Base-by-base conservation (phyloP, 768 basidiomycete genomes). In the Aureoboletus auriporus region DNA sequence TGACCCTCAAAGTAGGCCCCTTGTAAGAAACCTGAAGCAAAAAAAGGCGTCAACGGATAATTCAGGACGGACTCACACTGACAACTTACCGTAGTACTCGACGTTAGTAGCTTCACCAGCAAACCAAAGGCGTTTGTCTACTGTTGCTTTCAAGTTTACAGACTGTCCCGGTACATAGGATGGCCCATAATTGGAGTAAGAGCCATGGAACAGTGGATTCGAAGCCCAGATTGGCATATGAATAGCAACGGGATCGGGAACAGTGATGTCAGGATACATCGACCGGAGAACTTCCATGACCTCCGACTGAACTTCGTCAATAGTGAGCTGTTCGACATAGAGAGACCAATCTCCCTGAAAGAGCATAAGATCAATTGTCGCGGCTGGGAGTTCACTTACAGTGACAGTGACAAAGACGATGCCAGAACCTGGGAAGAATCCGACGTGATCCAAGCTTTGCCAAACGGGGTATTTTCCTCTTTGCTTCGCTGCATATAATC, bases 181-280 rank as follows among this genome's bases (percentile, higher is more conserved):
- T 0, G 85, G 72, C 0, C 83, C 83, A 83, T 83, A 86, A 50
- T 84, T 87, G 23, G 79, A 82, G 54, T 82, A 87, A 4, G 82
- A 79, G 4, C 65, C 66, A 0, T 58, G 52, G 50, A 50, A 67
- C 34, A 77, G 65, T 4, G 76, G 75, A 56, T 85, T 73, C 12
- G 63, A 62, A 38, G 71, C 56, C 86, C 85, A 87, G 4, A 73
- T 65, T 4, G 75, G 74, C 54, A 81, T 76, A 58, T 72, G 71
- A 61, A 87, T 79, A 27, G 74, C 79, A 6, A 69, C 54, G 0
- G 85, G 83, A 4, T 75, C 72, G 7, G 83, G 83, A 9, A 86
- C 70, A 5, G 68, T 69, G 42, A 66, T 65, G 47, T 76, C 67
- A 3, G 79, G 81, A 62, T 71, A 84, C 84, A 87, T 87, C 1